phyloP scores from a whole-genome alignment of 164 flowering plant species.

The Chimonanthus salicifolius region DNA sequence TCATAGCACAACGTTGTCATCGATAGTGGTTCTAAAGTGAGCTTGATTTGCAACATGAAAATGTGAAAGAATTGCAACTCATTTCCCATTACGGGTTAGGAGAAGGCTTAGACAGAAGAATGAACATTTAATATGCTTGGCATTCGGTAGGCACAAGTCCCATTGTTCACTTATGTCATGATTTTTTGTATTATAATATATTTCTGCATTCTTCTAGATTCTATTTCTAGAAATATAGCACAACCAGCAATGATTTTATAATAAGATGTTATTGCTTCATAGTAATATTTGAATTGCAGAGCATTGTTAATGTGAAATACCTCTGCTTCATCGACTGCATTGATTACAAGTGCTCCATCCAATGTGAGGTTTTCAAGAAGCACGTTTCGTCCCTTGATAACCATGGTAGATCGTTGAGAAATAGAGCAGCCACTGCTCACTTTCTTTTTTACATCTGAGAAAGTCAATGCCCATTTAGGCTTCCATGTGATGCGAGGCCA shows the following conservation, averaged over 20 bases:
- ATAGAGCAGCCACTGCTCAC: constrained; percentile 51
- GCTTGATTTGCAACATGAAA: not conserved
- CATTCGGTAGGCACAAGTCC: not conserved
- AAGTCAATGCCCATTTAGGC: constrained; percentile 83
- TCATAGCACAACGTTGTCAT: not conserved
- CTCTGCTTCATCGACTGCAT: constrained; percentile 66
- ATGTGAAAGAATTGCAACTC: too few relatives aligned
- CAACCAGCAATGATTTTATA: not conserved
- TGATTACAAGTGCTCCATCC: constrained; percentile 76
- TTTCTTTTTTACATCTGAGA: constrained; percentile 65
- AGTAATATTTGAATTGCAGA: not conserved
- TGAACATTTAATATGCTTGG: not conserved
- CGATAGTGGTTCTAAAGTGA: not conserved
- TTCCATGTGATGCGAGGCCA: constrained; percentile 92
- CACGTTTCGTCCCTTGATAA: constrained; percentile 53
- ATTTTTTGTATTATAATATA: too few relatives aligned
- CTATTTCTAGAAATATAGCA: not conserved
- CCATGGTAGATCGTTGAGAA: constrained; percentile 75
- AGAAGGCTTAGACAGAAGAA: not conserved
- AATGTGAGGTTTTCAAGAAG: constrained; percentile 58
- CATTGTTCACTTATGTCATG: not conserved
- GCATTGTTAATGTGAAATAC: constrained; percentile 23
- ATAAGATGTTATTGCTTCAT: not conserved
- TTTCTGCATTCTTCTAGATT: not conserved
- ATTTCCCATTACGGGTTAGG: not conserved